Evolutionary conservation across 176 grass and related monocot genomes (phyloP).

Genomic region (Alloteropsis semialata): DNA sequence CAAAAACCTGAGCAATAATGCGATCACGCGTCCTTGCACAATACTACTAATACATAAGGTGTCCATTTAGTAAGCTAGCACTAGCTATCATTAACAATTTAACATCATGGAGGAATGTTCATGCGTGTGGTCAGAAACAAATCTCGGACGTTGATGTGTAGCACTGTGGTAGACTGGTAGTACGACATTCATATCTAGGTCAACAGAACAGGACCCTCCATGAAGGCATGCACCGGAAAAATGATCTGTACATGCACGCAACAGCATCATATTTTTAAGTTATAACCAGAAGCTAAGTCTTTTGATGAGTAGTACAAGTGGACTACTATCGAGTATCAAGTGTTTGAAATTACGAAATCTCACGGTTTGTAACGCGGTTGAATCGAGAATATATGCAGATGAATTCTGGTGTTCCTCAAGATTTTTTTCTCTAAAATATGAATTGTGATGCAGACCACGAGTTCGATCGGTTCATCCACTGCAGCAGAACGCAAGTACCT

Average conservation of each 20-base stretch:
- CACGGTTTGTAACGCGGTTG: background rate
- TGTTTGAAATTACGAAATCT: background rate
- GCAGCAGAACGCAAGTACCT: constrained; percentile 37
- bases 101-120: background rate
- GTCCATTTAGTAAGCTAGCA: background rate
- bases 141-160: background rate
- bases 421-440: no score
- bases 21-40: no score
- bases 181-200: background rate
- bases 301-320: background rate
- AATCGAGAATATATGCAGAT: background rate
- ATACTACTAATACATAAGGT: background rate
- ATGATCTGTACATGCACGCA: no score
- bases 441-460: background rate
- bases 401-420: background rate
- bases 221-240: background rate
- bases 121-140: background rate
- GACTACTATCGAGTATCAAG: background rate
- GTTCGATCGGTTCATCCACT: background rate
- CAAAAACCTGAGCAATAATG: background rate
- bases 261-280: no score
- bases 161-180: no score
- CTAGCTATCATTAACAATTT: background rate
- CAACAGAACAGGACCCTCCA: background rate
- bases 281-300: background rate